Base-by-base conservation (phyloP, 73 alveolate genomes). In the Paraurostyla sp. region DNA sequence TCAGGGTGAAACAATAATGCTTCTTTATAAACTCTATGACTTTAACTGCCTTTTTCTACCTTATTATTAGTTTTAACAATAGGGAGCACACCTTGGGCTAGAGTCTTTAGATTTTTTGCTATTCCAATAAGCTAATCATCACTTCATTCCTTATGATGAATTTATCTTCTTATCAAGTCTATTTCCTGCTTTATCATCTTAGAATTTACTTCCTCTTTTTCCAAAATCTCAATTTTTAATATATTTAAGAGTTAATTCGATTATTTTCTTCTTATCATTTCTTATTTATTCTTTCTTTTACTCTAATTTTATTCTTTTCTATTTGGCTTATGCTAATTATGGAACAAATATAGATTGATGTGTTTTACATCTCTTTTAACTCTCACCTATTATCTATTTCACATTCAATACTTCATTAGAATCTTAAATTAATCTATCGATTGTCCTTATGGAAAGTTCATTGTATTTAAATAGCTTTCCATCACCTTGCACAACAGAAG, bases 61-160 rank as follows among this genome's bases (percentile, higher is more conserved):
- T 65, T 65, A 9, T 65, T 3, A 7, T 38, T 22, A 40, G 58
- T 35, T 38, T 40, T 38, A 36, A 58, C 60, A 18, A 42, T 16
- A 2, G 82, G 82, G 40, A 65, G 38, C 16, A 65, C 82, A 38
- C n/a, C 6, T 35, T 65, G 35, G 0, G 82, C 82, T 35, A 65
- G 35, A 15, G 58, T 65, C 6, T 56, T 4, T 38, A 65, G 23
- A 38, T 65, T 65, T 40, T 65, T 15, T 15, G 46, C 82, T 3
- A 65, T 65, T 22, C 82, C 58, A 35, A 65, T 65, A 18, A 65
- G 58, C 41, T 65, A 40, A 1, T 65, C 46, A 65, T 65, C 58
- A 65, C 51, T 27, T 60, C 58, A 38, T 38, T 65, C 60, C 23
- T 22, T 65, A 38, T 65, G 32, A 65, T 65, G 82, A 7, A 65